phyloP scores from a whole-genome alignment of 805 yeast genomes.

The Kodamaea nitidulidarum region DNA sequence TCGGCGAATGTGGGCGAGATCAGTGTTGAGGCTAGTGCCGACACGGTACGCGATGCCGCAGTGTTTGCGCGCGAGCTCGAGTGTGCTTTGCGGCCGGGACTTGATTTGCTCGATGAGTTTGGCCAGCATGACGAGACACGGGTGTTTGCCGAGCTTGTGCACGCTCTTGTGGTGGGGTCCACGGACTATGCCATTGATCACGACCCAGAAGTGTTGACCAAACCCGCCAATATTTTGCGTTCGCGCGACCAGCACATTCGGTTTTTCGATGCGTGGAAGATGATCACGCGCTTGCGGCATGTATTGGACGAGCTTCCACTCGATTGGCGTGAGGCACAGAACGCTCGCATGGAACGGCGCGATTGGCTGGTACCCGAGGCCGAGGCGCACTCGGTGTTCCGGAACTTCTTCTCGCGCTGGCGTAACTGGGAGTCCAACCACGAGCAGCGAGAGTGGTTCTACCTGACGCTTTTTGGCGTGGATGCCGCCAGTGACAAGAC shows the following conservation, averaged over 20 bases:
- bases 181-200: slow-evolving; percentile 51
- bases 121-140: slow-evolving; percentile 8
- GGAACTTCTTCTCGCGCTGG: slow-evolving; percentile 68
- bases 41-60: slow-evolving; percentile 22
- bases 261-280: slow-evolving; percentile 82
- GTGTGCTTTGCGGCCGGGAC: slow-evolving; percentile 14
- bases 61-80: slow-evolving; percentile 14
- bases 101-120: slow-evolving; percentile 15
- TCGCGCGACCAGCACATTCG: slow-evolving; percentile 72
- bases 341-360: slow-evolving; percentile 24
- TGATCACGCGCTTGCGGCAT: slow-evolving; percentile 75
- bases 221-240: slow-evolving; percentile 79
- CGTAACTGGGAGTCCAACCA: slow-evolving; percentile 86
- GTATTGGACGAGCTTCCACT: slow-evolving; percentile 56
- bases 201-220: slow-evolving; percentile 87
- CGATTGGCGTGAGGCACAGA: slow-evolving; percentile 41
- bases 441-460: slow-evolving; percentile 53
- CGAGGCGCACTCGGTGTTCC: slow-evolving; percentile 51
- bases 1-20: slow-evolving; percentile 20
- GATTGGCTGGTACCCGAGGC: slow-evolving; percentile 23
- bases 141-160: slow-evolving; percentile 36
- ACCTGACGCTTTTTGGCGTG: slow-evolving; percentile 42
- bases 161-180: slow-evolving; percentile 38
- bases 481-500: neutral
- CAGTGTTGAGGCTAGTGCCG: slow-evolving; percentile 16